phyloP scores from a whole-genome alignment of 768 basidiomycete genomes.

The Candolleomyces efflorescens region DNA sequence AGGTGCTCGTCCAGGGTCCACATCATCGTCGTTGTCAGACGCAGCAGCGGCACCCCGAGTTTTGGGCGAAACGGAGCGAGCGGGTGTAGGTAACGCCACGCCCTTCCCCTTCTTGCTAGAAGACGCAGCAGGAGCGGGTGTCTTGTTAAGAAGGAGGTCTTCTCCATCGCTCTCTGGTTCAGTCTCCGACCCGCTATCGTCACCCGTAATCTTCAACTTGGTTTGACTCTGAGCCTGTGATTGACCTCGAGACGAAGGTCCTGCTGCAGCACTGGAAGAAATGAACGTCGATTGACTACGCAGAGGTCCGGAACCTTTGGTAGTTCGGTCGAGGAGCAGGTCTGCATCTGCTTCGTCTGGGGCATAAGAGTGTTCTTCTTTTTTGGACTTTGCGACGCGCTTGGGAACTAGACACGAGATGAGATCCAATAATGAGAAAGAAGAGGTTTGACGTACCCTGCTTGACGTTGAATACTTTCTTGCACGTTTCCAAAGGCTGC shows the following conservation, averaged over 20 bases:
- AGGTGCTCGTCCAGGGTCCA: constrained; percentile 52
- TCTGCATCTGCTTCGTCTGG: constrained; percentile 56
- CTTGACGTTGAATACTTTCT: constrained; percentile 69
- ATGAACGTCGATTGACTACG: constrained; percentile 8
- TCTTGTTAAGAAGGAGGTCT: constrained; percentile 22
- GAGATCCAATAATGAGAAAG: background rate
- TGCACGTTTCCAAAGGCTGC: constrained; percentile 55
- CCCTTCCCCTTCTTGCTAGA: constrained; percentile 6
- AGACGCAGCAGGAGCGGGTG: constrained; percentile 16
- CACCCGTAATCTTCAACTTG: constrained; percentile 23
- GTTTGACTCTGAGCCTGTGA: too few species aligned
- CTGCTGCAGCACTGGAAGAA: background rate
- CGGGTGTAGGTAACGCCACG: constrained; percentile 48
- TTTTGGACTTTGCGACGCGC: constrained; percentile 48
- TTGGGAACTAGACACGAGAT: constrained; percentile 49
- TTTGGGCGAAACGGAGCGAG: constrained; percentile 39
- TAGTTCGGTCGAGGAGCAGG: constrained; percentile 50
- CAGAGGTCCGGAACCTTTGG: constrained; percentile 11
- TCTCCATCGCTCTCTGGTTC: constrained; percentile 41
- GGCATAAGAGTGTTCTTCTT: constrained; percentile 60
- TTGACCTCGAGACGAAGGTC: constrained; percentile 10
- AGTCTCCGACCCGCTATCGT: constrained; percentile 36
- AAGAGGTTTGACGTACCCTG: constrained; percentile 41
- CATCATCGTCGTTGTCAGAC: background rate
- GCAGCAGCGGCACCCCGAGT: background rate